Evolutionary conservation across 2,329 filamentous ascomycete genomes (phyloP).

Genomic region (Aspergillus melleus): DNA sequence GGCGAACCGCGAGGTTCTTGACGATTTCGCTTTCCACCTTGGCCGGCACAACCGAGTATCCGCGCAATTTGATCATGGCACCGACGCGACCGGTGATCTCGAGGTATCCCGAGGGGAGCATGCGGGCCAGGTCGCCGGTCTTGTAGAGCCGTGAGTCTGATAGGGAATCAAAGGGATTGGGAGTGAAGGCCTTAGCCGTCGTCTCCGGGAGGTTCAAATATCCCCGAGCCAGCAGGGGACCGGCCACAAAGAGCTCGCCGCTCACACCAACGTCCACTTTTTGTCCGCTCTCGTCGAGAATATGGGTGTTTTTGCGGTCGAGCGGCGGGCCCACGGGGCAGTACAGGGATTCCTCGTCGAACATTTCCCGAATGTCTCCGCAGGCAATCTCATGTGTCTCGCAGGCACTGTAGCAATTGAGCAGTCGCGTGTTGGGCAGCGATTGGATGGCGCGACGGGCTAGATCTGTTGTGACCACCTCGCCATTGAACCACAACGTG

Average conservation of each 20-base stretch:
- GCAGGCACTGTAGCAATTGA: slow-evolving; percentile 81
- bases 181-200: slow-evolving; percentile 69
- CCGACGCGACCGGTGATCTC: slow-evolving; percentile 76
- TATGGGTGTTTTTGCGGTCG: slow-evolving; percentile 68
- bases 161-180: slow-evolving; percentile 62
- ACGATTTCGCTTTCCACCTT: slow-evolving; percentile 74
- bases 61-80: slow-evolving; percentile 78
- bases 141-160: slow-evolving; percentile 69
- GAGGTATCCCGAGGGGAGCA: slow-evolving; percentile 66
- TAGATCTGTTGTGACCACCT: slow-evolving; percentile 78
- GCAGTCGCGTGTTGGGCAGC: slow-evolving; percentile 66
- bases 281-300: slow-evolving; percentile 68
- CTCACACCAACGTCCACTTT: slow-evolving; percentile 61
- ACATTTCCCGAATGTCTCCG: slow-evolving; percentile 69
- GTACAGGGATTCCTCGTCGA: slow-evolving; percentile 64
- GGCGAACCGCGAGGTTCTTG: slow-evolving; percentile 67
- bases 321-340: slow-evolving; percentile 73
- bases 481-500: slow-evolving; percentile 77
- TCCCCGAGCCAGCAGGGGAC: slow-evolving; percentile 69
- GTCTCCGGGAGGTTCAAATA: slow-evolving; percentile 80
- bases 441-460: slow-evolving; percentile 67
- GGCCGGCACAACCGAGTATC: slow-evolving; percentile 74
- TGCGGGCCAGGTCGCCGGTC: slow-evolving; percentile 69
- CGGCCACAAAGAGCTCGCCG: slow-evolving; percentile 75
- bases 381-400: slow-evolving; percentile 80